phyloP scores from a whole-genome alignment of 352 stramenopile species.

The Pythium aphanidermatum region DNA sequence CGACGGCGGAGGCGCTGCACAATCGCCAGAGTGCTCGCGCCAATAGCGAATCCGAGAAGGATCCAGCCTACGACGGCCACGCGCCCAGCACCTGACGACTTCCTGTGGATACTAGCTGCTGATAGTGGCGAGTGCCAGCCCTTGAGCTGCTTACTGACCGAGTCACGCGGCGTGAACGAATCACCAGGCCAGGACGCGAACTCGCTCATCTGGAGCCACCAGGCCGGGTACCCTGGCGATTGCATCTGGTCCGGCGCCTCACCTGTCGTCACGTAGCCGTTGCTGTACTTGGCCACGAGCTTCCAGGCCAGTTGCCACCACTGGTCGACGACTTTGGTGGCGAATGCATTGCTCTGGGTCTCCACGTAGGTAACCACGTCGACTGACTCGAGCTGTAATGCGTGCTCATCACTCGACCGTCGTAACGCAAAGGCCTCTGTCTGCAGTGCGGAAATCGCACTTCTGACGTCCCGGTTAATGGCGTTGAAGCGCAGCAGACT shows the following conservation, averaged over 20 bases:
- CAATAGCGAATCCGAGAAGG: constrained; percentile 30
- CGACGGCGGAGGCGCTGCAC: constrained; percentile 26
- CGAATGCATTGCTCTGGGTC: constrained; percentile 46
- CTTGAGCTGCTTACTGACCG: constrained; percentile 38
- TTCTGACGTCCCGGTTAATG: constrained; percentile 53
- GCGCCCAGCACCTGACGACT: neutral
- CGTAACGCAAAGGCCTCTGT: constrained; percentile 26
- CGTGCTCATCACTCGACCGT: constrained; percentile 7
- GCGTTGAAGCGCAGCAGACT: constrained; percentile 66
- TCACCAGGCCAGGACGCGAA: constrained; percentile 66
- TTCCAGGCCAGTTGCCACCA: constrained; percentile 68
- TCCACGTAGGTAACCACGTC: constrained; percentile 28
- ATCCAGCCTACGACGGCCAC: constrained; percentile 24
- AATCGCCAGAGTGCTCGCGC: constrained; percentile 26
- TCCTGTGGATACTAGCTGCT: neutral
- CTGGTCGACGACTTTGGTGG: constrained; percentile 35
- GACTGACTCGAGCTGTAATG: constrained; percentile 10
- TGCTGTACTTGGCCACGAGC: constrained; percentile 65
- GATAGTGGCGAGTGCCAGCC: constrained; percentile 13
- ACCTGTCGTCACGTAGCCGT: constrained; percentile 65
- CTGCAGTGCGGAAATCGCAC: constrained; percentile 33
- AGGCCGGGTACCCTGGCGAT: constrained; percentile 52
- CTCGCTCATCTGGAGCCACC: constrained; percentile 52
- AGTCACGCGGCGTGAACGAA: constrained; percentile 45
- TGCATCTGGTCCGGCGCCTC: constrained; percentile 37